Percentiles rank a stretch among this genome's conserved stretches.
These are phyloP conservation scores for Nephromyces sp. DNA, from an alignment of 169 alveolate species.

Conservation along the genomic window DNA sequence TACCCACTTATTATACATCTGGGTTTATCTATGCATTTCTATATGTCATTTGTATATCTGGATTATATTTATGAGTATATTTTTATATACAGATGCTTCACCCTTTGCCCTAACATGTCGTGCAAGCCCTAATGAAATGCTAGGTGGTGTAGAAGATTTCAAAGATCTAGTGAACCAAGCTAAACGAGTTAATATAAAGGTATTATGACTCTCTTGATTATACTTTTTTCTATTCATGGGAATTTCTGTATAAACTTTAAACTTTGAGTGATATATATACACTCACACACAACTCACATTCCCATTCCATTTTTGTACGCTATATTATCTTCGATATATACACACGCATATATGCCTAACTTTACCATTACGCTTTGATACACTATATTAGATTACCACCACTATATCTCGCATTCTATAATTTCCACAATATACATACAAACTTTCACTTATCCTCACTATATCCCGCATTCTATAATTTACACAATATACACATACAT, in stretches of 20 bases:
- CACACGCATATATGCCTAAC: not conserved
- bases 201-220: constrained; percentile 8
- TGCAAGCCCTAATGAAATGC: constrained; percentile 45
- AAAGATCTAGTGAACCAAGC: constrained; percentile 57
- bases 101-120: constrained; percentile 72
- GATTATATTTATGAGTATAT: too few species aligned
- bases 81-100: constrained; percentile 52
- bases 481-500: too few species aligned
- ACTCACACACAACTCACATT: not conserved
- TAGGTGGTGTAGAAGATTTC: constrained; percentile 75
- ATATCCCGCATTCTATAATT: too few species aligned
- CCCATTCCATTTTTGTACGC: not conserved
- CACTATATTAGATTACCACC: too few species aligned
- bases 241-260: not conserved
- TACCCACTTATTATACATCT: too few species aligned
- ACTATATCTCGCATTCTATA: too few species aligned
- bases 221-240: not conserved
- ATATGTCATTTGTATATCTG: too few species aligned
- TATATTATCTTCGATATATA: not conserved
- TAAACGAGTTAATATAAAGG: constrained; percentile 49
- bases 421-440: too few species aligned
- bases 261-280: not conserved
- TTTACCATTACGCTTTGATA: too few species aligned
- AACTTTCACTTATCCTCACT: too few species aligned
- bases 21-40: too few species aligned